Conservation (phyloP, 768 basidiomycete species). For the Kwoniella newhampshirensis region DNA sequence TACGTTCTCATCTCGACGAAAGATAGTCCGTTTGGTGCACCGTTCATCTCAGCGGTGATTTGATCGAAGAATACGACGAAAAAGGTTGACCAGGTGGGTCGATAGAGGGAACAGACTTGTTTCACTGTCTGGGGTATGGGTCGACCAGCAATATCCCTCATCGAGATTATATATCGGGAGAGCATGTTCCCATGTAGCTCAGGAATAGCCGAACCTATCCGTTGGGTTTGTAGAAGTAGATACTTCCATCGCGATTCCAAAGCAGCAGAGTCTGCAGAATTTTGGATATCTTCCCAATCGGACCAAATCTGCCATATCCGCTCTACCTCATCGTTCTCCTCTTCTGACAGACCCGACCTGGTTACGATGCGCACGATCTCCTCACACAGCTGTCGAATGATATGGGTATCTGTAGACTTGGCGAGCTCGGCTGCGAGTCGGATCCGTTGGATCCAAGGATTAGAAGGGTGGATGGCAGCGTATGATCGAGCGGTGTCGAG, state of each 20-base stretch:
- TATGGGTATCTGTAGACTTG: neutral
- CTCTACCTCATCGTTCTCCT: slow-evolving; percentile 1
- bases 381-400: slow-evolving; percentile 12
- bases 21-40: too few species aligned
- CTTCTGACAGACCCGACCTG: neutral
- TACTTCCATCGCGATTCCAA: slow-evolving; percentile 4
- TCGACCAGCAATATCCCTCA: neutral
- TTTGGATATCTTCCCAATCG: slow-evolving; percentile 3
- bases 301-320: slow-evolving; percentile 17
- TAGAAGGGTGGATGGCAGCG: slow-evolving; percentile 53
- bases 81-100: too few species aligned
- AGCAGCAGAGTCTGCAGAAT: neutral
- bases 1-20: neutral
- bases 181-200: slow-evolving; percentile 12
- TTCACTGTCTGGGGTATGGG: neutral
- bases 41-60: too few species aligned
- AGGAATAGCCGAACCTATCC: neutral
- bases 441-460: slow-evolving; percentile 61
- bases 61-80: too few species aligned
- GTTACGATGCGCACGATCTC: slow-evolving; percentile 16
- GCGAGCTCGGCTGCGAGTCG: slow-evolving; percentile 58
- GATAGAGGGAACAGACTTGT: neutral
- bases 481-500: slow-evolving; percentile 59
- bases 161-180: slow-evolving; percentile 1
- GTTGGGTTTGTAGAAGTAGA: slow-evolving; percentile 7